These are phyloP conservation scores for Alternaria sp. DNA, from an alignment of 2,329 filamentous ascomycete species.

Conservation along the genomic window DNA sequence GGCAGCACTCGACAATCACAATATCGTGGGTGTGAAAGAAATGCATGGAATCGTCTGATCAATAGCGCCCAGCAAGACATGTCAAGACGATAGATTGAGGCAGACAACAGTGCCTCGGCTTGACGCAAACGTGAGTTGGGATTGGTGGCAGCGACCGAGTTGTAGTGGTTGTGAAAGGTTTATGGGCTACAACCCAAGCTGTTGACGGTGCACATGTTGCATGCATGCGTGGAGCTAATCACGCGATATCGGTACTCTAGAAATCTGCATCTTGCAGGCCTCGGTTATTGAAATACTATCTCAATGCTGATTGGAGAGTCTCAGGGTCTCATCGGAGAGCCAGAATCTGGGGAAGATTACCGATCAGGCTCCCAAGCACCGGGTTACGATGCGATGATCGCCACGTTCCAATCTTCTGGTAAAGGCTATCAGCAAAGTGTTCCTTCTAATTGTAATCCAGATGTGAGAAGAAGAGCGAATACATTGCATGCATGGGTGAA, in stretches of 20 bases:
- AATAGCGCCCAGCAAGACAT: not conserved
- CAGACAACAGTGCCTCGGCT: slow-evolving; percentile 7
- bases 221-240: not conserved
- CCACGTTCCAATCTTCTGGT: slow-evolving; percentile 5
- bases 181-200: not conserved
- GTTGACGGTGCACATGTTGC: not conserved
- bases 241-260: not conserved
- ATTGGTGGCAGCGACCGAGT: not conserved
- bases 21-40: not conserved
- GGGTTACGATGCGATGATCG: slow-evolving; percentile 19
- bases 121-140: not conserved
- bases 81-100: not conserved
- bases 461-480: not conserved
- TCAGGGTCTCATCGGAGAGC: not conserved
- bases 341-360: slow-evolving; percentile 1
- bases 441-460: not conserved
- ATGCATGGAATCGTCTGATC: slow-evolving; percentile 1
- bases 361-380: slow-evolving; percentile 20
- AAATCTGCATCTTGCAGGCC: not conserved
- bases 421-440: not conserved
- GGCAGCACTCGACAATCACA: not conserved
- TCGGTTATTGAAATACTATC: slow-evolving; percentile 1
- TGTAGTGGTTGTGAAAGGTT: not conserved
- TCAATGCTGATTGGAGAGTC: slow-evolving; percentile 3
- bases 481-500: not conserved